Base-by-base conservation (phyloP, 225 moss, liverwort and hornwort species). In the Straminergon stramineum region DNA sequence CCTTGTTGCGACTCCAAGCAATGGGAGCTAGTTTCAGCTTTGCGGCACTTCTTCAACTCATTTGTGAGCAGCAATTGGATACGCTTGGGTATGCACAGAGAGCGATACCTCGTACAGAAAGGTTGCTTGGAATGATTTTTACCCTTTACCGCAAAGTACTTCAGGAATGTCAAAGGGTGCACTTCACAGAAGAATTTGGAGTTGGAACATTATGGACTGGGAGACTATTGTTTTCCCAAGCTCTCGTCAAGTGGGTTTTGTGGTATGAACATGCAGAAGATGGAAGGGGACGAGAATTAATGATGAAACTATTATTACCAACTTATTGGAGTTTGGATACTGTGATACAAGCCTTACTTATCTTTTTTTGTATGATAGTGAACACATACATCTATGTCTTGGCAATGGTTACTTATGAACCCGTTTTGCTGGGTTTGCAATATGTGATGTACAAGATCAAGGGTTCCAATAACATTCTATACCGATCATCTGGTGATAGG, bases 211-310 rank as follows among this genome's bases (percentile, higher is more conserved):
- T 3, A 43, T 43, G 16, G 73, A 41, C 9, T 0, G 0, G 16
- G 0, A 73, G 9, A 3, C 16, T 73, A 3, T 41, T 43, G 3
- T 43, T 43, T 73, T n/a, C 24, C 14, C 8, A 39, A 7, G 5
- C 41, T 73, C 43, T 73, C 16, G 15, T 27, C 1, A 73, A 9
- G 16, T 73, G 15, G 15, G 0, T 43, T 71, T 71, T 73, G 16
- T 27, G 27, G 26, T 16, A 27, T 22, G 73, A 73, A 7, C 19
- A 75, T 30, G 18, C 2, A 0, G 17, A 0, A 19, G 1, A 2
- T 75, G 12, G 19, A 45, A 11, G 31, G 31, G 12, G 7, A 45
- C 11, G 7, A 19, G 7, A 28, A 4, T 48, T 75, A 12, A 31
- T 48, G 11, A 48, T 51, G 7, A 31, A 31, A 31, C 31, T 5